A percentile compares a stretch with the other conserved stretches of the same genome.
phyloP scores from a whole-genome alignment of 805 yeast species.

The Suhomyces pyralidae region DNA sequence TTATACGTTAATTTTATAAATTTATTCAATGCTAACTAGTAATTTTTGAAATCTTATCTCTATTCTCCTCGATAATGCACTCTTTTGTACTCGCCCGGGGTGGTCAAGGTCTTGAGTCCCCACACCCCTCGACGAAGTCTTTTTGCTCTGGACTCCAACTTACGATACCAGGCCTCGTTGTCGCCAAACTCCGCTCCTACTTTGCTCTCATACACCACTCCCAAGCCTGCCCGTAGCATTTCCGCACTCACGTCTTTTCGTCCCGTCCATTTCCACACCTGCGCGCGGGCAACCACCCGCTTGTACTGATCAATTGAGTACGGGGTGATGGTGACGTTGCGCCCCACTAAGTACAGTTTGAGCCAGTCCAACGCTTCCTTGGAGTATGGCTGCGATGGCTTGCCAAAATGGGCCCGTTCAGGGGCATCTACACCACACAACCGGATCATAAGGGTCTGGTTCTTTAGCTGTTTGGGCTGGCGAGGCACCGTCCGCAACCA shows the following conservation, averaged over 20 bases:
- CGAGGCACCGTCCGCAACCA: constrained; percentile 74
- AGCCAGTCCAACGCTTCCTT: constrained; percentile 85
- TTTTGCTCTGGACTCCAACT: constrained; percentile 61
- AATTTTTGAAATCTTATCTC: too few species aligned
- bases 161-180: constrained; percentile 55
- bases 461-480: constrained; percentile 44
- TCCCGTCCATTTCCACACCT: constrained; percentile 56
- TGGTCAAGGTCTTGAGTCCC: constrained; percentile 50
- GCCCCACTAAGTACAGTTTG: constrained; percentile 59
- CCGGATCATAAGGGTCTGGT: constrained; percentile 74
- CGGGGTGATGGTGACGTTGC: constrained; percentile 71
- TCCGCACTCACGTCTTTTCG: constrained; percentile 79
- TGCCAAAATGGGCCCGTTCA: constrained; percentile 91
- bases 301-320: constrained; percentile 83
- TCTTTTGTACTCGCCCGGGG: constrained; percentile 80
- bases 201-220: constrained; percentile 83
- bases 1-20: too few species aligned
- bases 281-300: constrained; percentile 79
- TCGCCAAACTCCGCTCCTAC: constrained; percentile 84
- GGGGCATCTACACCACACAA: constrained; percentile 97
- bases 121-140: constrained; percentile 63
- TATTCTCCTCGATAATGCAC: neutral
- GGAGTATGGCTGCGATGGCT: constrained; percentile 83
- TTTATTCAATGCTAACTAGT: too few species aligned
- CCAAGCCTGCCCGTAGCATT: constrained; percentile 82